Conservation (phyloP, 805 yeast genomes). For the Candida methanosorbosa region DNA sequence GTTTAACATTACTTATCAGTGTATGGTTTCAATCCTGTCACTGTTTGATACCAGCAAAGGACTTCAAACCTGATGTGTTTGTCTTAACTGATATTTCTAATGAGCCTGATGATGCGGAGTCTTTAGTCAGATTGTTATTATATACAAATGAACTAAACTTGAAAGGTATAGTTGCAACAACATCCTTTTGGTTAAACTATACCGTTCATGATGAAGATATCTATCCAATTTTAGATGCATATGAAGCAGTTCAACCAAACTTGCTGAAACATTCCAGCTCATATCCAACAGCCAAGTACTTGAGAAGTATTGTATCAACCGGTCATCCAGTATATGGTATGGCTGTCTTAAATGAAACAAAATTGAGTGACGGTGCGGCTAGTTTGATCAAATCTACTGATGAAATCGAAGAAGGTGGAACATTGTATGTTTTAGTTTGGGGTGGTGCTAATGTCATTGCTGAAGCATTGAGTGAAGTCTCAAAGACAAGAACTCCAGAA, state of each 20-base stretch:
- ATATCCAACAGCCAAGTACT: constrained; percentile 19
- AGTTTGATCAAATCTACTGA: constrained; percentile 17
- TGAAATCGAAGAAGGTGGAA: constrained; percentile 7
- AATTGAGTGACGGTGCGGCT: constrained; percentile 17
- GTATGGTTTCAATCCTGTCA: too few species aligned
- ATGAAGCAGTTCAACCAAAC: constrained; percentile 17
- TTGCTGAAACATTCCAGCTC: constrained; percentile 17
- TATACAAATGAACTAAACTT: constrained; percentile 22
- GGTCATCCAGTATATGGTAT: constrained; percentile 21
- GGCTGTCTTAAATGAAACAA: constrained; percentile 8
- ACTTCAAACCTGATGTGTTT: constrained; percentile 19
- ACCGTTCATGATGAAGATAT: constrained; percentile 23
- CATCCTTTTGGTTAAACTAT: constrained; percentile 23
- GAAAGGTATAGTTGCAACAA: constrained; percentile 24
- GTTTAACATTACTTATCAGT: too few species aligned
- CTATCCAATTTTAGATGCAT: constrained; percentile 23
- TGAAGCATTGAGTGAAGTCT: constrained; percentile 19
- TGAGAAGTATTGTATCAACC: constrained; percentile 15
- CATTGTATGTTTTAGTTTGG: constrained; percentile 19
- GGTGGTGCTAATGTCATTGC: constrained; percentile 25
- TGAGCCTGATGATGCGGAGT: constrained; percentile 24
- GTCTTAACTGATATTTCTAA: constrained; percentile 23
- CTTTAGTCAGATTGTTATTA: constrained; percentile 20
- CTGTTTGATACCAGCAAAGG: constrained; percentile 9
- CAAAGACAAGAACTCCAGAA: constrained; percentile 7